phyloP scores from a whole-genome alignment of 352 stramenopile genomes.

The Salisapilia sapeloensis region DNA sequence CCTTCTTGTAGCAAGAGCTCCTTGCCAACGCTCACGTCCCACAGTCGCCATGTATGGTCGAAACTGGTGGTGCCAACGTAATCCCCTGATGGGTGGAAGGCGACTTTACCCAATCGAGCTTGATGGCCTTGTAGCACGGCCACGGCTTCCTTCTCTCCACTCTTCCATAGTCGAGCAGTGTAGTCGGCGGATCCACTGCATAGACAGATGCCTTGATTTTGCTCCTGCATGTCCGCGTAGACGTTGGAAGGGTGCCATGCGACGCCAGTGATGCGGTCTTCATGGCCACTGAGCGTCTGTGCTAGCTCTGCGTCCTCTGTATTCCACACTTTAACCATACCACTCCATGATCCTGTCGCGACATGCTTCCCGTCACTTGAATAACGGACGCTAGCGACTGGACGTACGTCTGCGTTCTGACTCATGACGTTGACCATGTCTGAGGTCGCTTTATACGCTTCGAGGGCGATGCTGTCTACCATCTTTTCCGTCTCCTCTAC shows the following conservation, averaged over 20 bases:
- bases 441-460: conserved; percentile 55
- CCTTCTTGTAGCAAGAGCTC: conserved; percentile 94
- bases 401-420: conserved; percentile 89
- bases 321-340: conserved; percentile 91
- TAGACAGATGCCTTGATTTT: conserved; percentile 33
- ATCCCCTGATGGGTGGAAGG: conserved; percentile 88
- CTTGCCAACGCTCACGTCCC: conserved; percentile 87
- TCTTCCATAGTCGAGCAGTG: conserved; percentile 63
- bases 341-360: conserved; percentile 88
- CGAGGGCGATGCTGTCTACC: conserved; percentile 38
- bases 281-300: conserved; percentile 72
- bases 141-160: conserved; percentile 22
- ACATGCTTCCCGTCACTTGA: conserved; percentile 40
- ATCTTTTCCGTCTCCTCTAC: conserved; percentile 22
- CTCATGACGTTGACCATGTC: conserved; percentile 82
- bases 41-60: conserved; percentile 96
- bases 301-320: conserved; percentile 32
- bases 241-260: conserved; percentile 50
- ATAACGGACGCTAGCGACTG: conserved; percentile 64
- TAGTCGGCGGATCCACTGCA: conserved; percentile 64
- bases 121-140: conserved; percentile 54
- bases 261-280: conserved; percentile 76
- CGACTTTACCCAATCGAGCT: conserved; percentile 69
- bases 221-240: conserved; percentile 46
- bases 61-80: conserved; percentile 91